Evolutionary conservation across 306 rosid genomes (phyloP).

Genomic region (Prunus padus): DNA sequence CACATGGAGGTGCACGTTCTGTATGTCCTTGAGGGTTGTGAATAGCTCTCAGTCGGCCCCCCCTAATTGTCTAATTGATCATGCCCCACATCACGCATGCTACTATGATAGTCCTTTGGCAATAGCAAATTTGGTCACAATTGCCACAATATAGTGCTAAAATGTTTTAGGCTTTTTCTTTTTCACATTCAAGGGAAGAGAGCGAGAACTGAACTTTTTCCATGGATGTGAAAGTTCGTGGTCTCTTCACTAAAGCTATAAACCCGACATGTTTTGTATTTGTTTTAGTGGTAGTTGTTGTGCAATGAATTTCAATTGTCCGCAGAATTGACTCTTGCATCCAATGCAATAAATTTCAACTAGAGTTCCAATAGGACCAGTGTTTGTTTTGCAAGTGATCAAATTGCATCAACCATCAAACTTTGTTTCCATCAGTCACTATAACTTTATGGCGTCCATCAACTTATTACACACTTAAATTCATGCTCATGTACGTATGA

Average conservation of each 20-base stretch:
- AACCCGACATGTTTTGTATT: background rate
- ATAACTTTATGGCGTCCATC: background rate
- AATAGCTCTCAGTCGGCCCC: no score
- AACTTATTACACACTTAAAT: background rate
- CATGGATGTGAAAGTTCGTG: background rate
- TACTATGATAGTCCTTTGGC: background rate
- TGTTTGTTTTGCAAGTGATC: background rate
- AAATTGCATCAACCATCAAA: background rate
- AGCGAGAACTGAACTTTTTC: background rate
- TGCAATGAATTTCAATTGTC: background rate
- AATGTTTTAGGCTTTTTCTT: background rate
- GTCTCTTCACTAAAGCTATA: background rate
- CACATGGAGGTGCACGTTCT: background rate
- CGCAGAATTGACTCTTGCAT: slow-evolving; percentile 9
- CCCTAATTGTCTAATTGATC: background rate
- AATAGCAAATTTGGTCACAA: background rate
- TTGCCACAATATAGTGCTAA: background rate
- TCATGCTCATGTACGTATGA: background rate
- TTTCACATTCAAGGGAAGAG: background rate
- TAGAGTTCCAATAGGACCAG: background rate
- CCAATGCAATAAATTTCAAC: slow-evolving; percentile 5
- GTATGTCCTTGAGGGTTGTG: no score
- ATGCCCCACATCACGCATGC: background rate
- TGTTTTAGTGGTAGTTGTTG: background rate
- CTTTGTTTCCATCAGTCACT: background rate